Conservation (phyloP, 164 flowering plant species). For the Aristolochia contorta region DNA sequence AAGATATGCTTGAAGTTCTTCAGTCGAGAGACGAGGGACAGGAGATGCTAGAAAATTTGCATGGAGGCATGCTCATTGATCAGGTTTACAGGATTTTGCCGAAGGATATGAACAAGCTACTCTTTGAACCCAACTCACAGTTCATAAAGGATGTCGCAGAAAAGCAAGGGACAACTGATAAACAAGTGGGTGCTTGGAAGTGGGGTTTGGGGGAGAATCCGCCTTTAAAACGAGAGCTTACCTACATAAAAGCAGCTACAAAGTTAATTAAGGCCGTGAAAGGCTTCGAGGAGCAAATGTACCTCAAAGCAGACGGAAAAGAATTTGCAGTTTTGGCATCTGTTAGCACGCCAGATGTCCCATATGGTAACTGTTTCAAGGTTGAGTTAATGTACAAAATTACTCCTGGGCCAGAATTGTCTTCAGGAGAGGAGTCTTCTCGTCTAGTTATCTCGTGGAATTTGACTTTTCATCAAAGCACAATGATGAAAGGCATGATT, state of each 20-base stretch:
- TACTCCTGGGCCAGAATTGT: constrained; percentile 37
- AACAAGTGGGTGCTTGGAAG: constrained; percentile 63
- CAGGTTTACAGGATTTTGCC: constrained; percentile 33
- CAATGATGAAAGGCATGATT: constrained; percentile 74
- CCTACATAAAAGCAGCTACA: constrained; percentile 56
- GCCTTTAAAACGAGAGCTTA: constrained; percentile 40
- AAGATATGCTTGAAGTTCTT: constrained; percentile 47
- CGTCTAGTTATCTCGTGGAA: constrained; percentile 60
- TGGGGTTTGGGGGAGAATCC: constrained; percentile 35
- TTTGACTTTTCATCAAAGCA: constrained; percentile 49
- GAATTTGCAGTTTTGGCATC: constrained; percentile 41
- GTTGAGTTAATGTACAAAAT: constrained; percentile 64
- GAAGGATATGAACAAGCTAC: constrained; percentile 36
- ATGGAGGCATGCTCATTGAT: constrained; percentile 62
- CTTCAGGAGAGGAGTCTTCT: constrained; percentile 54
- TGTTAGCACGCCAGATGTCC: constrained; percentile 75
- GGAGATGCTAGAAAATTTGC: constrained; percentile 54
- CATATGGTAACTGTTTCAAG: constrained; percentile 61
- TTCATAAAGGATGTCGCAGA: constrained; percentile 54
- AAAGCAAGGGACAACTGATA: constrained; percentile 45
- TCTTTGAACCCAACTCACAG: constrained; percentile 61
- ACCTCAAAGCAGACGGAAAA: constrained; percentile 40
- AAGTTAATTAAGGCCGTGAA: constrained; percentile 65
- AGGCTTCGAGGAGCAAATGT: constrained; percentile 69
- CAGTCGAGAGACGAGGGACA: constrained; percentile 22